Conservation (phyloP, 2,329 filamentous ascomycete genomes). For the Cytospora leucostoma region DNA sequence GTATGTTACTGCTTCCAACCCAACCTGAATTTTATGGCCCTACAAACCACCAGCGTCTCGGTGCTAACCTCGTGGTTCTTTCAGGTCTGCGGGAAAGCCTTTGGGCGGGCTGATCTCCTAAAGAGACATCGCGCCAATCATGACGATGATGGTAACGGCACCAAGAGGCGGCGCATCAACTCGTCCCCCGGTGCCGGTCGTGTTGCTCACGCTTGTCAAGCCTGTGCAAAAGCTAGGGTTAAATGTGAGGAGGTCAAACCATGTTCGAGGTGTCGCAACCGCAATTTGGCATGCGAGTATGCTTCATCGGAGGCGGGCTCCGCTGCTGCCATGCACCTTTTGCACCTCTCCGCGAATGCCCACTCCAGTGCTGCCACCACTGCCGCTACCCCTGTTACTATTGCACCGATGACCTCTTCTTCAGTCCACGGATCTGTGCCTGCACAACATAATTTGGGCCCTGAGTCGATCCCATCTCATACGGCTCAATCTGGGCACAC, state of each 20-base stretch:
- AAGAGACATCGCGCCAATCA: conserved; percentile 56
- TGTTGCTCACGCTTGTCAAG: conserved; percentile 54
- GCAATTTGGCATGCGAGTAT: conserved; percentile 49
- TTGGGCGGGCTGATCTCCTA: conserved; percentile 55
- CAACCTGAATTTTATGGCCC: background rate
- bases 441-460: conserved; percentile 16
- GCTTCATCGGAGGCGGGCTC: conserved; percentile 41
- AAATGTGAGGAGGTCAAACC: conserved; percentile 59
- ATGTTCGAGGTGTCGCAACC: conserved; percentile 51
- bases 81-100: conserved; percentile 54
- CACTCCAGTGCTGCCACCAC: conserved; percentile 31
- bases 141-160: conserved; percentile 46
- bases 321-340: conserved; percentile 46
- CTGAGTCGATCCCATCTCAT: conserved; percentile 17
- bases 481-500: conserved; percentile 15
- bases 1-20: conserved; percentile 25
- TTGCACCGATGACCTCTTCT: conserved; percentile 9
- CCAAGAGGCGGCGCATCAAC: conserved; percentile 50
- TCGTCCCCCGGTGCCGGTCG: conserved; percentile 49
- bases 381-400: conserved; percentile 13
- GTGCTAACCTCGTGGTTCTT: conserved; percentile 35
- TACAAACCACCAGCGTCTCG: background rate
- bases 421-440: background rate
- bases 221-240: conserved; percentile 54
- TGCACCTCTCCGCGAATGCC: conserved; percentile 44